A percentile compares a stretch with the other conserved stretches of the same genome.
phyloP scores from a whole-genome alignment of 768 basidiomycete species.

The Rubroboletus pulcherrimus region DNA sequence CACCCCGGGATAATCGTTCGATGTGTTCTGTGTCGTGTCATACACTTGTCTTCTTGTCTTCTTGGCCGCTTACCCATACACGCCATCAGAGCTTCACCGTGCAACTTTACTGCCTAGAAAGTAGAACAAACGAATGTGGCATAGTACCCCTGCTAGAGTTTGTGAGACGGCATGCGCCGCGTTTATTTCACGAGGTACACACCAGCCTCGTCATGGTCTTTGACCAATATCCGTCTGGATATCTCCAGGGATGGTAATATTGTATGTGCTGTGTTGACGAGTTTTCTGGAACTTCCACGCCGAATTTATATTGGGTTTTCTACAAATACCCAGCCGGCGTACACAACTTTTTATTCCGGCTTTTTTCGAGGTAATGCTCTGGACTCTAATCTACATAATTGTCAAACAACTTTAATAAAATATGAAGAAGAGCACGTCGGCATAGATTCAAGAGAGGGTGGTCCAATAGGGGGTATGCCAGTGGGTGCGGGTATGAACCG shows the following conservation, averaged over 20 bases:
- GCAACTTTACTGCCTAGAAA: slow-evolving; percentile 4
- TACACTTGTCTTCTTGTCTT: slow-evolving; percentile 15
- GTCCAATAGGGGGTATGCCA: too few relatives aligned
- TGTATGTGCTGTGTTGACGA: background rate
- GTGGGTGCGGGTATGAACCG: too few relatives aligned
- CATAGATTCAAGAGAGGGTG: too few relatives aligned
- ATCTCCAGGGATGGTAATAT: slow-evolving; percentile 3
- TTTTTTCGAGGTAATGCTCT: too few relatives aligned
- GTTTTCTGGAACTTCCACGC: slow-evolving; percentile 1
- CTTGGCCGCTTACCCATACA: slow-evolving; percentile 10
- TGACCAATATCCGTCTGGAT: slow-evolving; percentile 2
- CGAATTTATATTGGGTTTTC: background rate
- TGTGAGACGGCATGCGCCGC: background rate
- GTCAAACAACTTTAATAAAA: too few relatives aligned
- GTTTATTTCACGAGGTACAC: slow-evolving; percentile 5
- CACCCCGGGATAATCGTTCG: slow-evolving; percentile 1
- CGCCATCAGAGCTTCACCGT: slow-evolving; percentile 5
- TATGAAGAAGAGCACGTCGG: too few relatives aligned
- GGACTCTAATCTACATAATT: too few relatives aligned
- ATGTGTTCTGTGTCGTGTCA: slow-evolving; percentile 1
- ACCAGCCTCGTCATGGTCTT: background rate
- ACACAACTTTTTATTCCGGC: too few relatives aligned
- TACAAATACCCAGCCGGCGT: background rate
- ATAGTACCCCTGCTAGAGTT: slow-evolving; percentile 2
- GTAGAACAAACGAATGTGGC: slow-evolving; percentile 4